Percentiles rank a stretch among this genome's conserved stretches.
phyloP scores from a whole-genome alignment of 1,139 yeast species.

The Groenewaldozyma sp. region DNA sequence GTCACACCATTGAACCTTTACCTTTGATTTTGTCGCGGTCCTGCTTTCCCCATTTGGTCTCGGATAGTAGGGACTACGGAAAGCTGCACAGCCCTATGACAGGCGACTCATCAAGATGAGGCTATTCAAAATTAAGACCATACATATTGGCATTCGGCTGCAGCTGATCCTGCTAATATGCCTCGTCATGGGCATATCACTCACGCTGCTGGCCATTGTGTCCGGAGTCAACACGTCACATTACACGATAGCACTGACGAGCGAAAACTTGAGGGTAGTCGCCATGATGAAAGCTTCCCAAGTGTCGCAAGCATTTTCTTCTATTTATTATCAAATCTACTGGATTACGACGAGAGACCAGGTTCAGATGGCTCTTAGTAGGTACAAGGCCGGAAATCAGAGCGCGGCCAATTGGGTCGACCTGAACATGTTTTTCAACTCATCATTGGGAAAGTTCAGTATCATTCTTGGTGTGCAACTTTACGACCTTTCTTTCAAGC shows the following conservation, averaged over 20 bases:
- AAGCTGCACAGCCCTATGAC: background rate
- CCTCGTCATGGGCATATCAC: conserved; percentile 64
- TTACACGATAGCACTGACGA: conserved; percentile 52
- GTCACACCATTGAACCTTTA: too few species aligned
- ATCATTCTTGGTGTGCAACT: conserved; percentile 52
- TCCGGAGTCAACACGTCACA: conserved; percentile 66
- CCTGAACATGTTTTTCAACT: conserved; percentile 46
- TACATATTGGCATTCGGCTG: conserved; percentile 34
- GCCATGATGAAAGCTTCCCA: conserved; percentile 78
- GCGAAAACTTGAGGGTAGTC: conserved; percentile 65
- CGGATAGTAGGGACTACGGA: background rate
- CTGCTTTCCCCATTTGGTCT: too few species aligned
- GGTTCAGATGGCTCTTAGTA: conserved; percentile 49
- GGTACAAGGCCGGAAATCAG: conserved; percentile 66
- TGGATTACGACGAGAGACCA: conserved; percentile 59
- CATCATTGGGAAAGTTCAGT: conserved; percentile 30
- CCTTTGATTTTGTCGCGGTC: too few species aligned
- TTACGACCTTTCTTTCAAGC: conserved; percentile 45
- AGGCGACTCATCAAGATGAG: background rate
- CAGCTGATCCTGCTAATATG: conserved; percentile 78
- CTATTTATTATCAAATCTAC: conserved; percentile 57
- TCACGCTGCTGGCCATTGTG: conserved; percentile 65
- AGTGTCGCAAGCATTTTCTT: conserved; percentile 55
- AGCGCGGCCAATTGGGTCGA: conserved; percentile 39
- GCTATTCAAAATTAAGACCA: conserved; percentile 15